A percentile compares a stretch with the other conserved stretches of the same genome.
phyloP scores from a whole-genome alignment of 2,329 filamentous ascomycete genomes.

The Clonostachys chloroleuca region DNA sequence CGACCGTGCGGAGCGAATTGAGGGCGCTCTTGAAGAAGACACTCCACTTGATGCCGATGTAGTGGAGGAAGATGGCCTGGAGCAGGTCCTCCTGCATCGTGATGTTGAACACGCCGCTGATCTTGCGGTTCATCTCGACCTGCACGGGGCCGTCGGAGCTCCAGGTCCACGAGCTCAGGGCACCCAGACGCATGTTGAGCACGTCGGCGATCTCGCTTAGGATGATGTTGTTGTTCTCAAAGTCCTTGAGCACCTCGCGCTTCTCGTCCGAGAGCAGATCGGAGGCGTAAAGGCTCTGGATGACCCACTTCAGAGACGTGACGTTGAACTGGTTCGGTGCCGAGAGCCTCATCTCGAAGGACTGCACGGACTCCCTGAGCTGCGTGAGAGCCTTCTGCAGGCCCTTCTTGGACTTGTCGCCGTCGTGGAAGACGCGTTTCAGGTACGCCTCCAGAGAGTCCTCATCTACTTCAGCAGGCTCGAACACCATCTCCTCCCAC shows the following conservation, averaged over 20 bases:
- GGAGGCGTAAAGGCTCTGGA: slow-evolving; percentile 33
- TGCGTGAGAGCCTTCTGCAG: slow-evolving; percentile 13
- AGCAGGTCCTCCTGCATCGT: slow-evolving; percentile 48
- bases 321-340: slow-evolving; percentile 25
- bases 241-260: slow-evolving; percentile 33
- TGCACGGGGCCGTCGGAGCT: slow-evolving; percentile 25
- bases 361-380: slow-evolving; percentile 16
- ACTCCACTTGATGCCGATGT: slow-evolving; percentile 41
- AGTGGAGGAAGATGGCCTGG: slow-evolving; percentile 45
- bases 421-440: slow-evolving; percentile 29
- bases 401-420: slow-evolving; percentile 12
- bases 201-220: slow-evolving; percentile 45
- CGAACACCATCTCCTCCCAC: slow-evolving; percentile 41
- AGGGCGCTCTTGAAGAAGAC: slow-evolving; percentile 34
- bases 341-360: slow-evolving; percentile 21
- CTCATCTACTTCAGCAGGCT: slow-evolving; percentile 27
- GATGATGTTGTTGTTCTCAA: slow-evolving; percentile 32
- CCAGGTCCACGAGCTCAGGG: slow-evolving; percentile 42
- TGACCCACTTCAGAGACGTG: slow-evolving; percentile 26
- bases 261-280: slow-evolving; percentile 38
- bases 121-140: slow-evolving; percentile 38
- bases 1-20: slow-evolving; percentile 16
- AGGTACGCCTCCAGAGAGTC: slow-evolving; percentile 31
- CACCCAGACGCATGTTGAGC: slow-evolving; percentile 43
- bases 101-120: slow-evolving; percentile 43